A percentile compares a stretch with the other conserved stretches of the same genome.
These are phyloP conservation scores for Coniella vitis DNA, from an alignment of 2,329 filamentous ascomycete species.

Conservation along the genomic window DNA sequence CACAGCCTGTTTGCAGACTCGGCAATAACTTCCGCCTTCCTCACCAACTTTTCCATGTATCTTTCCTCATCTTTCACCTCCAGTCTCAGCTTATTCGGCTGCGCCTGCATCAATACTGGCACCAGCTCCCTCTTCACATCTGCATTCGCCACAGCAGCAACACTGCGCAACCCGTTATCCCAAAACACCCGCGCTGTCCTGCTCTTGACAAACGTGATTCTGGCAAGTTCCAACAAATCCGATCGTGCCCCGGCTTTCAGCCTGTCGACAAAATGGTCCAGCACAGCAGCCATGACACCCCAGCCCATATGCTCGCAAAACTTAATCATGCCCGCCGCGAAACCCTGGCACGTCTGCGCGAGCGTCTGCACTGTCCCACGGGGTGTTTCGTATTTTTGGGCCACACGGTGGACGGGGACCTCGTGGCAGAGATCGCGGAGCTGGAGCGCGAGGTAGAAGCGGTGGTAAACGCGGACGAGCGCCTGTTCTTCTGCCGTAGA, in stretches of 20 bases:
- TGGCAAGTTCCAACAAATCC: slow-evolving; percentile 63
- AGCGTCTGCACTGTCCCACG: slow-evolving; percentile 66
- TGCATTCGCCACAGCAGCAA: slow-evolving; percentile 63
- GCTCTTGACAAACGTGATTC: slow-evolving; percentile 70
- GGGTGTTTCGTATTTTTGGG: slow-evolving; percentile 62
- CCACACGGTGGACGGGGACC: slow-evolving; percentile 61
- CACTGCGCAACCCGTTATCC: slow-evolving; percentile 66
- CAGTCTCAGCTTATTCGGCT: slow-evolving; percentile 56
- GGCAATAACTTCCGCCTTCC: slow-evolving; percentile 62
- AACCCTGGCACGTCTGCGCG: slow-evolving; percentile 69
- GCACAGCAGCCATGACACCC: slow-evolving; percentile 62
- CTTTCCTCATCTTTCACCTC: slow-evolving; percentile 51
- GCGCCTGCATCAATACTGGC: slow-evolving; percentile 66
- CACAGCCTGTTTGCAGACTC: slow-evolving; percentile 63
- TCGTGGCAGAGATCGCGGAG: slow-evolving; percentile 76
- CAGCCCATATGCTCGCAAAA: slow-evolving; percentile 74
- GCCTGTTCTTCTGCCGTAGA: slow-evolving; percentile 54
- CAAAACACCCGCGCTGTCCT: slow-evolving; percentile 68
- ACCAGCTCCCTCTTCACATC: slow-evolving; percentile 61
- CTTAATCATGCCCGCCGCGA: slow-evolving; percentile 72
- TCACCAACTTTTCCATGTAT: slow-evolving; percentile 56
- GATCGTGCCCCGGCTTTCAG: slow-evolving; percentile 65
- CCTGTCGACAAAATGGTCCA: slow-evolving; percentile 71
- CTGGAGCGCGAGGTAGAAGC: slow-evolving; percentile 70
- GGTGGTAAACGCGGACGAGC: slow-evolving; percentile 56